These are phyloP conservation scores for Mycocentrospora acerina DNA, from an alignment of 2,329 filamentous ascomycete genomes.

Conservation along the genomic window DNA sequence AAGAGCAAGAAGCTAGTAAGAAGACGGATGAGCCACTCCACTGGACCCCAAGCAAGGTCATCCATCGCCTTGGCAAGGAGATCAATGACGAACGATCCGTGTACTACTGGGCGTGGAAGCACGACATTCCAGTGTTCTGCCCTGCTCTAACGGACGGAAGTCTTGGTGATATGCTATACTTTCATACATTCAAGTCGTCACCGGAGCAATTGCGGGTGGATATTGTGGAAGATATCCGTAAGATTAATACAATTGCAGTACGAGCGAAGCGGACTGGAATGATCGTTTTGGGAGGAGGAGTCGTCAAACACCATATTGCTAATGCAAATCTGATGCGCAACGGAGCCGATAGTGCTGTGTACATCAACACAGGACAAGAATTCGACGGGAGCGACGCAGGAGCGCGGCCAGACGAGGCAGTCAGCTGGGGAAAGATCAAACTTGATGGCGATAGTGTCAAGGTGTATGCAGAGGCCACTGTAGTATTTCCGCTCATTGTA, in stretches of 20 bases:
- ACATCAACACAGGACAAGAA: slow-evolving; percentile 96
- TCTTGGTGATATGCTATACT: slow-evolving; percentile 97
- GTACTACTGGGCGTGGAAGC: slow-evolving; percentile 97
- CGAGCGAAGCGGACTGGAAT: slow-evolving; percentile 86
- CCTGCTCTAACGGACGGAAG: slow-evolving; percentile 94
- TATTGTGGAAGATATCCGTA: slow-evolving; percentile 89
- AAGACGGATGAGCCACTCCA: slow-evolving; percentile 67
- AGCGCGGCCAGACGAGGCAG: slow-evolving; percentile 90
- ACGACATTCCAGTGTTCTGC: slow-evolving; percentile 95
- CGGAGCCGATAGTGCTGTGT: slow-evolving; percentile 93
- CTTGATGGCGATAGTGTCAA: slow-evolving; percentile 85
- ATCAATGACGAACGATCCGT: slow-evolving; percentile 91
- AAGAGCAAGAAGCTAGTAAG: slow-evolving; percentile 84
- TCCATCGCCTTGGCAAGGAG: slow-evolving; percentile 84
- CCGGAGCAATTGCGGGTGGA: slow-evolving; percentile 81
- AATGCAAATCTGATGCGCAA: slow-evolving; percentile 98
- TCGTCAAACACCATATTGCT: slow-evolving; percentile 98
- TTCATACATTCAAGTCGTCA: slow-evolving; percentile 91
- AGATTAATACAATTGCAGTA: slow-evolving; percentile 89
- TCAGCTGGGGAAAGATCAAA: slow-evolving; percentile 99
- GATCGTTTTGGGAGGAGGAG: slow-evolving; percentile 89
- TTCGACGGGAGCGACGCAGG: slow-evolving; percentile 98
- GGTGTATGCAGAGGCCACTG: slow-evolving; percentile 68
- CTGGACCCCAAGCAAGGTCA: slow-evolving; percentile 95
- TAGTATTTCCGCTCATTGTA: slow-evolving; percentile 68